Evolutionary conservation across 495 filamentous ascomycete species (phyloP), one percentile per base, ranked within the genome.

Genomic region (Aspergillus taichungensis): DNA sequence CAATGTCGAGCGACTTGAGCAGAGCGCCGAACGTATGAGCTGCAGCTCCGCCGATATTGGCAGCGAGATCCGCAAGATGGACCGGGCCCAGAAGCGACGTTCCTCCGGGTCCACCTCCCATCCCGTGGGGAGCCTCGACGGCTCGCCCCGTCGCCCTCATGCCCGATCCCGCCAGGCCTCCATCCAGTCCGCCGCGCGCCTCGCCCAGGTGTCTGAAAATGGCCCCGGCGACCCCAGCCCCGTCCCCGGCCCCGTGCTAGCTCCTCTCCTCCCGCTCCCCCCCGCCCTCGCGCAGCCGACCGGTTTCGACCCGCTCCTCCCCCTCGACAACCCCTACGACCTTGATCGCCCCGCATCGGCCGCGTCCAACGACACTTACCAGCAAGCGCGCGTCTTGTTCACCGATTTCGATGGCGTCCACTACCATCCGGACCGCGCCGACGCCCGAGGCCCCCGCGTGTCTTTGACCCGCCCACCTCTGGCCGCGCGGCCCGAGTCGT

Each of bases 361-460:
- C 13, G 81, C 75, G 2, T 89, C 87, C 6, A 72, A 61, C 13
- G 81, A 82, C 50, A 89, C 84, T 13, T 82, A 72, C 49, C 80
- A 83, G 13, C 79, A 90, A 58, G 80, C 80, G 1, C 68, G 74
- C 12, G 66, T 68, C 30, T 73, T 92, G 14, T 98, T 97, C 69
- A 77, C 75, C 8, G 88, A 95, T 60, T 98, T 98, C 56, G 92
- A 97, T 68, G 92, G 92, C 42, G 88, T 88, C 9, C 91, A 98
- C 64, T 90, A 79, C 58, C 69, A 79, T 27, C 75, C 71, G 13
- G 54, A 65, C 30, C 71, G 53, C 30, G 59, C 56, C 4, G 44
- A 42, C 13, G 59, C 55, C 50, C 54, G 55, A 44, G 63, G 53
- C 30, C 63, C 61, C 10, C 62, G 56, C 40, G 32, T 68, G 13